Base-by-base conservation (phyloP, 2,329 filamentous ascomycete species). In the Microdochium trichocladiopsis region DNA sequence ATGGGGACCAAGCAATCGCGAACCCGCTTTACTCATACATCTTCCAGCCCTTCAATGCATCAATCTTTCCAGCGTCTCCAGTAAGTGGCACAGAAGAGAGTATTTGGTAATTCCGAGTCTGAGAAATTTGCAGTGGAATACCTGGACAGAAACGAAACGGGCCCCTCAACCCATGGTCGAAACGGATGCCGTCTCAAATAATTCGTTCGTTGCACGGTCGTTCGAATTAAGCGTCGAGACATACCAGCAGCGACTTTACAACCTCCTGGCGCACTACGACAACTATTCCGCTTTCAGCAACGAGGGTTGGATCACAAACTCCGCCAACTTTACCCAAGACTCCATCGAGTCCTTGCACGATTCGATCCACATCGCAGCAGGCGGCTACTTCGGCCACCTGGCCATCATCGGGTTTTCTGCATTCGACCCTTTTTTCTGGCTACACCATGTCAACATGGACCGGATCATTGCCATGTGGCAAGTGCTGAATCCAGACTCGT, bases 401-500 rank as follows among this genome's bases (percentile, higher is more conserved):
- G 81, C 78, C 43, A 87, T 81, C 65, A 82, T 84, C 28, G 81
- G 83, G 18, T 86, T 87, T 59, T 87, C 88, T 2, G 80, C 86
- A 0, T 95, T 90, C 63, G 90, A 95, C 62, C 89, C 89, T 0
- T 71, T 89, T 12, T 92, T 93, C 68, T 88, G 86, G 69, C 69
- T 93, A 9, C 88, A 93, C 61, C 89, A 93, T 60, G 72, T 76
- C 56, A 91, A 88, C 67, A 79, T 90, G 8, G 90, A 95, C 62
- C 81, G 90, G 2, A 68, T 88, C 25, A 82, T 90, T 56, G 82
- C 88, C 28, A 78, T 95, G 55, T 94, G 88, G 88, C 88, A 94
- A 69, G 73, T 77, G 1, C 67, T 94, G 14, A 79, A 94, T 57
- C 87, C 86, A 0, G 71, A 82, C 21, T 79, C 79, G 25, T 93